Percentiles rank a stretch among this genome's conserved stretches.
Evolutionary conservation across 371 early-diverging fungal genomes (phyloP).

Genomic region (Zancudomyces culisetae): DNA sequence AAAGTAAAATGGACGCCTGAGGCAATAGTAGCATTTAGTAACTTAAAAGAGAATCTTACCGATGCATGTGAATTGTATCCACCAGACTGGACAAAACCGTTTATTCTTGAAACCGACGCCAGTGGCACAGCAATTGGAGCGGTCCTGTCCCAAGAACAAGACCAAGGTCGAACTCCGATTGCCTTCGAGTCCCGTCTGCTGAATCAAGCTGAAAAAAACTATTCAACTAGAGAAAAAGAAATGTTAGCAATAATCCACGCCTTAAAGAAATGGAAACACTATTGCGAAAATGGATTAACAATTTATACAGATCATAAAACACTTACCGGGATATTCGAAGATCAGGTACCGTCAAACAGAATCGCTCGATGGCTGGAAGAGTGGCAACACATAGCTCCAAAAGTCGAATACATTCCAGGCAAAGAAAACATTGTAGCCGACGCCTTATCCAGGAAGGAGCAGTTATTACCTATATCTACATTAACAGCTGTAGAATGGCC

Average conservation of each 20-base stretch:
- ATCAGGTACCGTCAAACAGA: constrained; percentile 1
- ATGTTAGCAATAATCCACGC: constrained; percentile 6
- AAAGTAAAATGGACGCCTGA: no score
- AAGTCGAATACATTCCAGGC: neutral
- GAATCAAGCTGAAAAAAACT: constrained; percentile 9
- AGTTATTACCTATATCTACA: neutral
- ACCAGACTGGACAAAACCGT: constrained; percentile 7
- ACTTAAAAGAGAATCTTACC: no score
- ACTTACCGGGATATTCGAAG: constrained; percentile 3
- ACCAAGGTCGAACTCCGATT: constrained; percentile 3
- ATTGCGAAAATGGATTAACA: constrained; percentile 3
- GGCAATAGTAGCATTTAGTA: no score
- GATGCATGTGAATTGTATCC: no score
- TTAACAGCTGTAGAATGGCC: no score
- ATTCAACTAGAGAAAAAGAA: constrained; percentile 12
- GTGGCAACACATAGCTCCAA: constrained; percentile 4
- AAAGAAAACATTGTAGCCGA: neutral
- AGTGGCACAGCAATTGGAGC: constrained; percentile 18
- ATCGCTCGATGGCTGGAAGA: constrained; percentile 8
- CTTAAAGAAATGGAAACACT: constrained; percentile 6
- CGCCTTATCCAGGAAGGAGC: neutral
- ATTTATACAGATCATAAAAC: constrained; percentile 7
- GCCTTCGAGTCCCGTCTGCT: constrained; percentile 8
- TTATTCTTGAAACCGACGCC: constrained; percentile 21
- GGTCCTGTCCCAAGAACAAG: constrained; percentile 17